Evolutionary conservation across 2,329 filamentous ascomycete species (phyloP).

Genomic region (Pseudopyrenochaeta lycopersici): DNA sequence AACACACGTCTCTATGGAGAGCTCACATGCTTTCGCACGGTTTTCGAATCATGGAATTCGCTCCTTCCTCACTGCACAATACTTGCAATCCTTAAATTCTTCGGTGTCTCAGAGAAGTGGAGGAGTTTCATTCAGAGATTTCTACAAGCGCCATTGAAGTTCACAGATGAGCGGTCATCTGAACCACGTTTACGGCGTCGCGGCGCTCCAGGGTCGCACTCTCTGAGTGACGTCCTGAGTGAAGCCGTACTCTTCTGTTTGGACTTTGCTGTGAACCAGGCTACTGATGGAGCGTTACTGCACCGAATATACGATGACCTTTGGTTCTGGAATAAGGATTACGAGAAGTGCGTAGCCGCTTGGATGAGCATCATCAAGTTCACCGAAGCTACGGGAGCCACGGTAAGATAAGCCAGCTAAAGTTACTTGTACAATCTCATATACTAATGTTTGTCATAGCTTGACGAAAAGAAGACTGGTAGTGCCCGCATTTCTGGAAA

Average conservation of each 20-base stretch:
- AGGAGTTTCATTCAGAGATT: constrained; percentile 57
- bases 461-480: constrained; percentile 55
- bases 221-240: constrained; percentile 58
- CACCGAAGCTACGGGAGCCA: constrained; percentile 53
- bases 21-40: constrained; percentile 41
- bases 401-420: constrained; percentile 23
- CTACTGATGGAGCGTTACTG: constrained; percentile 52
- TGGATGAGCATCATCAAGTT: constrained; percentile 57
- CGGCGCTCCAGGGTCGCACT: constrained; percentile 58
- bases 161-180: constrained; percentile 44
- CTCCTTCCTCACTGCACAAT: constrained; percentile 57
- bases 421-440: background rate
- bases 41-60: constrained; percentile 43
- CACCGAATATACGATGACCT: constrained; percentile 61
- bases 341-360: constrained; percentile 51
- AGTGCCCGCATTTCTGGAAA: constrained; percentile 46
- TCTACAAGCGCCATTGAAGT: constrained; percentile 57
- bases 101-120: constrained; percentile 56
- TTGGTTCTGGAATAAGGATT: constrained; percentile 58
- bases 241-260: constrained; percentile 60
- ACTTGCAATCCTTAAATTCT: constrained; percentile 54
- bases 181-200: constrained; percentile 52
- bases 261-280: constrained; percentile 57
- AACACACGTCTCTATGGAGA: constrained; percentile 41
- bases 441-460: constrained; percentile 19